Evolutionary conservation across 1,139 yeast genomes (phyloP).

Genomic region (Yamadazyma friedrichii): DNA sequence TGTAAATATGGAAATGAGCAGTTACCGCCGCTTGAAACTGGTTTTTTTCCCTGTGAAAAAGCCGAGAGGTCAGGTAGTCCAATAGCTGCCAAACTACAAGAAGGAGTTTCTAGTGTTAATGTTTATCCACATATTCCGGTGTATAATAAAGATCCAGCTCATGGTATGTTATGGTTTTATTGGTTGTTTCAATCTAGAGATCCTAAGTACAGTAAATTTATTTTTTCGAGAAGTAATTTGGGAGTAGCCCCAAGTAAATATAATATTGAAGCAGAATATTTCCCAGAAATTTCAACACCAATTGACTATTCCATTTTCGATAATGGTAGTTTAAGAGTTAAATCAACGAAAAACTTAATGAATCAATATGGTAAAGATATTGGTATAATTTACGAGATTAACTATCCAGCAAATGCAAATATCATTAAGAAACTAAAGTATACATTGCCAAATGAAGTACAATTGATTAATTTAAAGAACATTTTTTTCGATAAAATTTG

Average conservation of each 20-base stretch:
- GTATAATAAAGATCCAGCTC: slow-evolving; percentile 11
- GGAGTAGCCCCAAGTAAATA: slow-evolving; percentile 6
- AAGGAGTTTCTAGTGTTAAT: too few species aligned
- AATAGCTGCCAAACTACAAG: too few species aligned
- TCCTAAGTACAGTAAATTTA: slow-evolving; percentile 8
- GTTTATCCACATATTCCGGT: slow-evolving; percentile 10
- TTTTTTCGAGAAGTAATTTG: slow-evolving; percentile 6
- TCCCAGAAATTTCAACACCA: slow-evolving; percentile 5
- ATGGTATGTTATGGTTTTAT: slow-evolving; percentile 10
- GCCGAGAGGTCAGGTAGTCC: neutral
- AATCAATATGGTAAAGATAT: slow-evolving; percentile 8
- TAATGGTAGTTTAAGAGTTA: slow-evolving; percentile 5
- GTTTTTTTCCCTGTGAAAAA: neutral
- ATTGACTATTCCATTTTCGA: slow-evolving; percentile 9
- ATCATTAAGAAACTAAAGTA: slow-evolving; percentile 7
- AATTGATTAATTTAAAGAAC: slow-evolving; percentile 11
- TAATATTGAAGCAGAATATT: slow-evolving; percentile 4
- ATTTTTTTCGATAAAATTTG: slow-evolving; percentile 40
- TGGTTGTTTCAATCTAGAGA: slow-evolving; percentile 12
- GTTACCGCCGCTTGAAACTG: too few species aligned
- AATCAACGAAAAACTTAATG: slow-evolving; percentile 2
- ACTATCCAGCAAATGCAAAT: slow-evolving; percentile 1
- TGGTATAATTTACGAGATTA: slow-evolving; percentile 8
- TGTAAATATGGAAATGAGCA: slow-evolving; percentile 14
- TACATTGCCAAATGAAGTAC: slow-evolving; percentile 10